phyloP scores from a whole-genome alignment of 2,329 filamentous ascomycete genomes.

The Colletotrichum sp. region DNA sequence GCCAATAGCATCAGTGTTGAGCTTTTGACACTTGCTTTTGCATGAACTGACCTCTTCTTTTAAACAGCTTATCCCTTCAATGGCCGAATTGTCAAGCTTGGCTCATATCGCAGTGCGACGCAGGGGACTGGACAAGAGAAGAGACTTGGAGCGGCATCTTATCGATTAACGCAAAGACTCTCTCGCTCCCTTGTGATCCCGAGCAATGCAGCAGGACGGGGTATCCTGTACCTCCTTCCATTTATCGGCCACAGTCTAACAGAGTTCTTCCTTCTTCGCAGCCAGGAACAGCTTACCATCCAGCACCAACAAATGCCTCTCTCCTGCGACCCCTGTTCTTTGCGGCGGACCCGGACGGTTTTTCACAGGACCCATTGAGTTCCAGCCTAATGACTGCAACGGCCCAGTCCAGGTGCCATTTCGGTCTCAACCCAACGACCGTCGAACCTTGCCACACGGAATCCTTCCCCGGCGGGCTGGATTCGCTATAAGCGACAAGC shows the following conservation, averaged over 20 bases:
- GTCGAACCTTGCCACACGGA: constrained; percentile 6
- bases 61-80: constrained; percentile 6
- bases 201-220: constrained; percentile 12
- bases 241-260: constrained; percentile 10
- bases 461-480: constrained; percentile 7
- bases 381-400: constrained; percentile 11
- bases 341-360: constrained; percentile 8
- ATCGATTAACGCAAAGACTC: constrained; percentile 18
- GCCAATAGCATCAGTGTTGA: constrained; percentile 6
- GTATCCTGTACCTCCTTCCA: constrained; percentile 6
- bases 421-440: neutral
- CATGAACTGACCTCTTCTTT: constrained; percentile 6
- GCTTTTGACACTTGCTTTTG: constrained; percentile 13
- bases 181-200: constrained; percentile 2
- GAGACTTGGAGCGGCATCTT: constrained; percentile 11
- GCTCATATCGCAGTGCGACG: neutral
- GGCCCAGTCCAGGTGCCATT: constrained; percentile 3
- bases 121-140: neutral
- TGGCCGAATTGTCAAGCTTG: neutral
- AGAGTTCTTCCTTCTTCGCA: constrained; percentile 2
- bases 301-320: constrained; percentile 13
- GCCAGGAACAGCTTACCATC: neutral
- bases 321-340: neutral
- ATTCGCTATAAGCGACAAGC: neutral
- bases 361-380: constrained; percentile 7